Percentiles rank a stretch among this genome's conserved stretches.
phyloP scores from a whole-genome alignment of 1,284 basidiomycete species.

The Heterobasidion irregulare region DNA sequence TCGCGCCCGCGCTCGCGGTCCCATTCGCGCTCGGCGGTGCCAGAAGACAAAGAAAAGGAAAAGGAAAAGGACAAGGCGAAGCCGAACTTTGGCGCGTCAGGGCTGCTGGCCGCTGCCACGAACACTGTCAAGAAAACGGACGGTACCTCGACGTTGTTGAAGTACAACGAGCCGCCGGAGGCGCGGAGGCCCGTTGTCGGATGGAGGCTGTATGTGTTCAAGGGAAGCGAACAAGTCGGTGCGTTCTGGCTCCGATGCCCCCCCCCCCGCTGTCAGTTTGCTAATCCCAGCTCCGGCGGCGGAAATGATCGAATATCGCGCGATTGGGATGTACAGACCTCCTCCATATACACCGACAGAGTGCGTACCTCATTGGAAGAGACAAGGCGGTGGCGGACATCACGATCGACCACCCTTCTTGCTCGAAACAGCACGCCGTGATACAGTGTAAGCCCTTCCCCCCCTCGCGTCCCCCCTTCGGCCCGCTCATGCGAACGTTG shows the following conservation, averaged over 20 bases:
- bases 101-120: conserved; percentile 90
- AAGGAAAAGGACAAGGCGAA: conserved; percentile 49
- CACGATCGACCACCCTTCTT: conserved; percentile 89
- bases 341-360: conserved; percentile 87
- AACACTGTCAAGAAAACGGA: conserved; percentile 74
- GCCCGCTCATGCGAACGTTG: conserved; percentile 6
- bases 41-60: conserved; percentile 32
- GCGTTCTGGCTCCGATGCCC: conserved; percentile 22
- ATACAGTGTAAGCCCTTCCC: conserved; percentile 68
- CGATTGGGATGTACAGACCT: conserved; percentile 46
- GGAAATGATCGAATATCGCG: background rate
- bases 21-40: conserved; percentile 15
- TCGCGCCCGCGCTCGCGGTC: conserved; percentile 25
- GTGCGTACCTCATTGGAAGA: conserved; percentile 89
- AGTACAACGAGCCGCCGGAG: conserved; percentile 99
- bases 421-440: conserved; percentile 97
- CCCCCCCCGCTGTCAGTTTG: background rate
- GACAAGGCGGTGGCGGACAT: conserved; percentile 88
- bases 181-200: conserved; percentile 84
- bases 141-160: conserved; percentile 82
- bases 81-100: conserved; percentile 85
- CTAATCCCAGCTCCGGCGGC: no score
- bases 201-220: conserved; percentile 98
- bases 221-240: conserved; percentile 90
- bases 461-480: conserved; percentile 1